Conservation (phyloP, 2,329 filamentous ascomycete species). For the Rosellinia necatrix region DNA sequence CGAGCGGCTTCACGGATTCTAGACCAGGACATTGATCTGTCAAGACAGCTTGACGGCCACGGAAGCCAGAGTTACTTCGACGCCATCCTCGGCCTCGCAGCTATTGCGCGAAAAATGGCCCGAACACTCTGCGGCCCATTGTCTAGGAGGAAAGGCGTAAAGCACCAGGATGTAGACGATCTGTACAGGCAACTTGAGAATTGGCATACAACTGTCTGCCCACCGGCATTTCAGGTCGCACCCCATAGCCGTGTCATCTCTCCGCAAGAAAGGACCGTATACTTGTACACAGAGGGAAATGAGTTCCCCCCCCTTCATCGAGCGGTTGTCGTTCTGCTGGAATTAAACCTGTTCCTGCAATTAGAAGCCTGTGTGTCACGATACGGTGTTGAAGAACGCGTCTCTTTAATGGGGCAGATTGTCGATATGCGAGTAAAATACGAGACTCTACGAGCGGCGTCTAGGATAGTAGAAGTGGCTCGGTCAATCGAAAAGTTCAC, state of each 20-base stretch:
- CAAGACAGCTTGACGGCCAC: neutral
- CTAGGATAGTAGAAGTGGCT: conserved; percentile 20
- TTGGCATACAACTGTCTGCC: conserved; percentile 15
- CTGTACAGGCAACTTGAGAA: conserved; percentile 19
- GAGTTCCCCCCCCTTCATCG: conserved; percentile 7
- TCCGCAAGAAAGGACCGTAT: neutral
- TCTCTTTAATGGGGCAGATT: conserved; percentile 16
- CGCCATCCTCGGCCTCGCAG: conserved; percentile 17
- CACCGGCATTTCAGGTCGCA: conserved; percentile 1
- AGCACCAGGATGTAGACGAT: conserved; percentile 13
- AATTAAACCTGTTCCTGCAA: conserved; percentile 21
- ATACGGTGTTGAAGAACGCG: conserved; percentile 19
- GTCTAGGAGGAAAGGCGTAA: conserved; percentile 10
- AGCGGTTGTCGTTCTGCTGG: conserved; percentile 5
- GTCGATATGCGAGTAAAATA: conserved; percentile 17
- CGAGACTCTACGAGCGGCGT: conserved; percentile 15
- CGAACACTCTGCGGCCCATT: conserved; percentile 9
- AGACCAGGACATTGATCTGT: conserved; percentile 20
- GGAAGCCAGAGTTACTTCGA: conserved; percentile 20
- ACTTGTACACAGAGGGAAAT: neutral
- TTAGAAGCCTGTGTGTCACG: conserved; percentile 15
- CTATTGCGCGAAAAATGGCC: conserved; percentile 14
- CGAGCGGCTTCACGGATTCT: conserved; percentile 14
- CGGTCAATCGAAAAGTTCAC: conserved; percentile 13
- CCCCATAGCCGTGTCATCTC: neutral